Evolutionary conservation across 768 basidiomycete genomes (phyloP), one percentile per base, ranked within the genome.

Genomic region (Pholiota molesta): DNA sequence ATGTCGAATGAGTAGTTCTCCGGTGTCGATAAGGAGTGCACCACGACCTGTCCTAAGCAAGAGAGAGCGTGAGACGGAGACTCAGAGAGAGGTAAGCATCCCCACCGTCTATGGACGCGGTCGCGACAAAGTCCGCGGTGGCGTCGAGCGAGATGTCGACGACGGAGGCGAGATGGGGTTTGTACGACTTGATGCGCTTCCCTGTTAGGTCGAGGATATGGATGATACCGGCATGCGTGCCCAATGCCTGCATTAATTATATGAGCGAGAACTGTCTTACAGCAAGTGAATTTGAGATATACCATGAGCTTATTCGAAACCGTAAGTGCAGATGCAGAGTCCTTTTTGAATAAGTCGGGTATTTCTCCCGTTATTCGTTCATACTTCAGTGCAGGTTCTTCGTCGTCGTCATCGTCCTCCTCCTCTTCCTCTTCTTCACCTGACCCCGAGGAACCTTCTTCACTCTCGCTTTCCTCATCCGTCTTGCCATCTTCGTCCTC

Each of bases 311-410:
- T 89, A 55, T 86, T 85, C 0, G 90, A 88, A 21, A 95, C 84
- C 13, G 86, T 83, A 21, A 98, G 78, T 5, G 94, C 86, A 40
- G 95, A 96, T 1, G 90, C 93, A 13, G 94, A 89, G 70, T 97
- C 97, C 73, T 92, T 96, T 78, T 87, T 88, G 58, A 98, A 82
- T 29, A 97, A 76, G 67, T 93, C 91, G 4, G 86, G 85, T 29
- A 91, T 77, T 0, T 83, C 75, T 1, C 93, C 92, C 23, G 83
- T 83, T 57, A 97, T 83, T 47, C 91, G 86, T 66, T 92, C 88
- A 70, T 98, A 99, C 73, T 98, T 99, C 68, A 99, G 81, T 0
- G 91, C 84, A 37, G 92, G 95, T 77, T 97, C 95, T 19, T 95
- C 93, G 28, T 96, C 94, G 1, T 95, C 95, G 0, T 74, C 69